Evolutionary conservation across 1,284 basidiomycete species (phyloP).

Genomic region (Puccinia triticina): DNA sequence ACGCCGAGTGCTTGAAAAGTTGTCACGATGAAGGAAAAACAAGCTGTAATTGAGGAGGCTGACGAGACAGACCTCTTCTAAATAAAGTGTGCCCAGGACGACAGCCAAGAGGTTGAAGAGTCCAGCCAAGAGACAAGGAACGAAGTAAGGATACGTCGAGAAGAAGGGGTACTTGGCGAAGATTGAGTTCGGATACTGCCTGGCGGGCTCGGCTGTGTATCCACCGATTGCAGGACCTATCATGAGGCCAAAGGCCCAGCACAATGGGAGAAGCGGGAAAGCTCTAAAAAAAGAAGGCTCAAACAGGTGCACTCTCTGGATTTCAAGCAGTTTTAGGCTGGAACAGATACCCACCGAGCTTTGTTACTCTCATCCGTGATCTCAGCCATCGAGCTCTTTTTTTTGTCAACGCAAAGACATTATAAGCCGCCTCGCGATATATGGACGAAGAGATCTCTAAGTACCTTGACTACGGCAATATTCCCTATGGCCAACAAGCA

Average conservation of each 20-base stretch:
- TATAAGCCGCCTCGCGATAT: not conserved
- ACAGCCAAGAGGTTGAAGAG: constrained; percentile 36
- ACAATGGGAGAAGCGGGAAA: constrained; percentile 35
- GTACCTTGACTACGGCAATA: constrained; percentile 38
- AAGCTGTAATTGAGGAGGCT: not conserved
- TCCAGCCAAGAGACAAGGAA: constrained; percentile 41
- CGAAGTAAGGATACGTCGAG: constrained; percentile 45
- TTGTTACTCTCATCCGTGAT: constrained; percentile 44
- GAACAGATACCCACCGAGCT: constrained; percentile 12
- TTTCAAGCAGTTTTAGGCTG: not conserved
- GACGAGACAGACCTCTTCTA: constrained; percentile 37
- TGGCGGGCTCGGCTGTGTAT: constrained; percentile 39
- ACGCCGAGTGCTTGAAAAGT: not conserved
- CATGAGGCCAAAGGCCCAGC: constrained; percentile 38
- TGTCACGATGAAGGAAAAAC: not conserved
- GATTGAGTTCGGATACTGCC: constrained; percentile 28
- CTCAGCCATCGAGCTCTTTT: constrained; percentile 36
- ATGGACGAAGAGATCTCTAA: not conserved
- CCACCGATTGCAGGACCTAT: constrained; percentile 35
- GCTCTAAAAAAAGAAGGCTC: constrained; percentile 9
- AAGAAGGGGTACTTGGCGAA: constrained; percentile 35
- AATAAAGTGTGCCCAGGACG: constrained; percentile 33
- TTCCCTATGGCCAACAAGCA: not conserved
- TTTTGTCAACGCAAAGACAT: not conserved
- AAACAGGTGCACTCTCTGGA: not conserved